Base-by-base conservation (phyloP, 148 eudicot species). In the Rhododendron henanense region DNA sequence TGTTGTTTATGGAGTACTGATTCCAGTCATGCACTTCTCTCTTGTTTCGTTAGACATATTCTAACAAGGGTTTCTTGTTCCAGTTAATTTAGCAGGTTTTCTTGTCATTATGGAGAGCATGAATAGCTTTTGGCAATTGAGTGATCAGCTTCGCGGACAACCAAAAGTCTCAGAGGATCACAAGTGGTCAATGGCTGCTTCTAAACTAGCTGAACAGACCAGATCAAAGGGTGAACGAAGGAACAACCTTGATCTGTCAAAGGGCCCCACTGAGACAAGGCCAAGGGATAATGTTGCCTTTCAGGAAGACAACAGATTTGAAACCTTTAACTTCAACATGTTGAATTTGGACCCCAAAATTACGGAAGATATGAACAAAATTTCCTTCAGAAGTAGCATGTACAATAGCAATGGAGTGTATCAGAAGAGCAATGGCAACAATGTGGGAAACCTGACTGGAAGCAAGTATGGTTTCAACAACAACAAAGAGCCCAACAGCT, bases 131-230 rank as follows among this genome's bases (percentile, higher is more conserved):
- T 97, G 99, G 98, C 99, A 95, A 84, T 82, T 97, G 85, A 96
- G 99, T 21, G 99, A 97, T 85, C 95, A 95, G 83, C 98, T 97
- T 82, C 98, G 99, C 55, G 98, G 96, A 48, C 95, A 96, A 81
- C 86, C 93, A 28, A 95, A 91, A 86, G 91, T 90, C 35, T 88
- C 98, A 4, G 98, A 97, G 90, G 99, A 97, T 89, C 98, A 95
- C 87, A 91, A 97, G 85, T 97, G 99, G 99, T 86, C 91, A 76
- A 91, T 93, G 95, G 99, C 88, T 85, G 99, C 99, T 80, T 93
- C 96, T 76, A 97, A 90, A 81, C 90, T 97, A 88, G 98, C 99
- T 85, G 98, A 97, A 88, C 98, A 95, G 90, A 97, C 98, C 2
- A 93, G 98, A 87, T 83, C 91, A 74, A 97, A 95, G 92, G 94